These are phyloP conservation scores for Rhodotorula sp. DNA, from an alignment of 1,284 basidiomycete genomes.

Conservation along the genomic window DNA sequence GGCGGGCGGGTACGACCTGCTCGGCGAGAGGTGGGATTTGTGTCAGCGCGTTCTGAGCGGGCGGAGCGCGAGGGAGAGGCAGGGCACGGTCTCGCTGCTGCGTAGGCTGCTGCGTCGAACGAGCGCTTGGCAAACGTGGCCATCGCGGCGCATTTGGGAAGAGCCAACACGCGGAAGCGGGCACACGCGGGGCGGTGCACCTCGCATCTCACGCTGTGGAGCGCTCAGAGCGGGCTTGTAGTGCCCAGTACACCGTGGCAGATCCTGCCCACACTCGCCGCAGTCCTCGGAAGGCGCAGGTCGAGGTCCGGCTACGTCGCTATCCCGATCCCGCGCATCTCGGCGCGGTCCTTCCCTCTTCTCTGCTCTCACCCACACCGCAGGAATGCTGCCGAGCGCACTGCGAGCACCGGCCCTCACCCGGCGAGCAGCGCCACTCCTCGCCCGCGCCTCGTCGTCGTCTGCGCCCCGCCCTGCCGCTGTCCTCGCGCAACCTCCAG, in stretches of 20 bases:
- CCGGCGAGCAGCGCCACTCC: too few species aligned
- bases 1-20: conserved; percentile 30
- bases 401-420: neutral
- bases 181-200: neutral
- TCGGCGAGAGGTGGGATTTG: neutral
- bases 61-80: neutral
- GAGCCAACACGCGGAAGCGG: neutral
- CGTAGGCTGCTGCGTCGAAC: conserved; percentile 38
- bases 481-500: conserved; percentile 1
- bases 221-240: too few species aligned
- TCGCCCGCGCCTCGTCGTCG: neutral
- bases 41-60: neutral
- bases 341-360: too few species aligned
- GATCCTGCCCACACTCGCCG: too few species aligned
- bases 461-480: conserved; percentile 11
- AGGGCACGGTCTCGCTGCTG: conserved; percentile 31
- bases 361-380: neutral
- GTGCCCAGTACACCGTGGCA: too few species aligned
- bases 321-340: too few species aligned
- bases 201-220: too few species aligned
- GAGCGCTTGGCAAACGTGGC: conserved; percentile 32
- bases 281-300: too few species aligned
- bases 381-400: neutral
- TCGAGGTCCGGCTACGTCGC: too few species aligned
- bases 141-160: conserved; percentile 8